Base-by-base conservation (phyloP, 2,329 filamentous ascomycete genomes). In the Colletotrichum musicola region DNA sequence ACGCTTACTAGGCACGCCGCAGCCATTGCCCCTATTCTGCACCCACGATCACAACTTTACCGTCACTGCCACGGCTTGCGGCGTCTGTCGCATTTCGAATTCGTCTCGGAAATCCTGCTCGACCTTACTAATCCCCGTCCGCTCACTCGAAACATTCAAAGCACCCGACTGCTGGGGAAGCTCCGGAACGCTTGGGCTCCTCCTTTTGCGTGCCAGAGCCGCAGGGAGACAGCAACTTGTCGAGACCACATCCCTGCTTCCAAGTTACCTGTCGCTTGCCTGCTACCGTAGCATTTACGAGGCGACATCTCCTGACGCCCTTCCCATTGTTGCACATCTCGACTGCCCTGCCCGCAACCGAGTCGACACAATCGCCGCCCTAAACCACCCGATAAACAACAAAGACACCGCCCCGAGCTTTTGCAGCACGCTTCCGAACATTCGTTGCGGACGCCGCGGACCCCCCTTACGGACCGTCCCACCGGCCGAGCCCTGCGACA, bases 111-210 rank as follows among this genome's bases (percentile, higher is more conserved):
- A 25, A 42, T 51, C 35, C 20, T 44, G 47, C 58, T 18, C 22
- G 40, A 18, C 58, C 35, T 54, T 54, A 46, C 35, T 62, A 22
- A 62, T 54, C 59, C 55, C 18, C 49, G 49, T n/a, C 50, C 22
- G 42, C 57, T 30, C 40, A 54, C 35, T 64, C 66, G 62, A 56
- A 60, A 50, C 62, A 20, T 55, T 46, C 66, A 66, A 55, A 65
- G 55, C 55, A 42, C 54, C 53, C 49, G 40, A 66, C 65, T 61
- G 62, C 62, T 53, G 55, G 66, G 61, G 66, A 30, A 61, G 62
- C 66, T 69, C 66, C 62, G 62, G 50, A 56, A 61, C 66, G 66
- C 66, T 65, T 64, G 55, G 62, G 66, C 60, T 44, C 38, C 22
- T 55, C 27, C 54, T 44, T 56, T 42, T 30, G 42, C 40, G 55